These are phyloP conservation scores for Excoecaria agallocha DNA, from an alignment of 345 rosid genomes.

Conservation along the genomic window DNA sequence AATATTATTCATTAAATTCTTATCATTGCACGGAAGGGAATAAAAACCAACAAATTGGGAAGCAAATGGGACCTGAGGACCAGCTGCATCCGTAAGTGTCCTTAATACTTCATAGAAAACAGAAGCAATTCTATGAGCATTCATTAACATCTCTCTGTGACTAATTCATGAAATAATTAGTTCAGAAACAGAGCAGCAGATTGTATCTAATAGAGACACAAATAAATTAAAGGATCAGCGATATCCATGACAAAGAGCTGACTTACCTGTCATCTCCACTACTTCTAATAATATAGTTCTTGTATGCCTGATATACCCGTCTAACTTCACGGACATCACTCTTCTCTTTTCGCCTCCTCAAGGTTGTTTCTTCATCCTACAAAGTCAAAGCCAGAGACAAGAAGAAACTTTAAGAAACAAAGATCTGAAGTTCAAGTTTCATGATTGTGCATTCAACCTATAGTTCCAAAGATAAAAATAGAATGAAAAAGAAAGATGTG, in stretches of 20 bases:
- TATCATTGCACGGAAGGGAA: background rate
- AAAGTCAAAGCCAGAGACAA: constrained; percentile 15
- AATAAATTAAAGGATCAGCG: constrained; percentile 2
- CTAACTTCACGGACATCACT: constrained; percentile 71
- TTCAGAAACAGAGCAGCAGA: constrained; percentile 8
- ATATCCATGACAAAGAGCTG: background rate
- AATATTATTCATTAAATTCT: background rate
- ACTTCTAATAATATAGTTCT: constrained; percentile 51
- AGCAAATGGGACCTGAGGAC: constrained; percentile 50
- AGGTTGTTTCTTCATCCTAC: constrained; percentile 70
- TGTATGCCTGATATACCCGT: constrained; percentile 67
- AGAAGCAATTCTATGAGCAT: constrained; percentile 61
- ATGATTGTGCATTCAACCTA: background rate
- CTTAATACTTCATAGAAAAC: constrained; percentile 69
- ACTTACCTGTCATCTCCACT: constrained; percentile 52
- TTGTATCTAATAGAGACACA: constrained; percentile 2
- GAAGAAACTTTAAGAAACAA: background rate
- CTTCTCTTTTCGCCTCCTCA: constrained; percentile 41
- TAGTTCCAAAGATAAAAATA: background rate
- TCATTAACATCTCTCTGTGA: constrained; percentile 56
- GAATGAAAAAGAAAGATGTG: background rate
- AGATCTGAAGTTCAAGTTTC: background rate
- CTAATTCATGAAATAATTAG: constrained; percentile 23
- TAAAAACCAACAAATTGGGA: constrained; percentile 4
- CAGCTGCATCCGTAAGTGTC: constrained; percentile 56